Conservation (phyloP, 495 filamentous ascomycete species). For the Gamarada debralockiae region DNA sequence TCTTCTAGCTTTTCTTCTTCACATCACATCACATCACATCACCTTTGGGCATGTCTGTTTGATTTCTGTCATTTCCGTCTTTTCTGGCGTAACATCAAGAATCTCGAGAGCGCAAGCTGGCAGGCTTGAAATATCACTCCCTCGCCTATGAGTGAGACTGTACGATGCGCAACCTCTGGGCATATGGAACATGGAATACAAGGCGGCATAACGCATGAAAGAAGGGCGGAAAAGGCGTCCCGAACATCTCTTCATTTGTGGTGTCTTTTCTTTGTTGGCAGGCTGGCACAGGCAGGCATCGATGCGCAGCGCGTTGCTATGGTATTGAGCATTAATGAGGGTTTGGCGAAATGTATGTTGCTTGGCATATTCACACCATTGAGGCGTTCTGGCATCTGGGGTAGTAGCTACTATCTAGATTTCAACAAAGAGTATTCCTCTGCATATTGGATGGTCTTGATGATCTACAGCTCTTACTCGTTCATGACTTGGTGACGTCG, state of each 20-base stretch:
- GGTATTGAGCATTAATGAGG: slow-evolving; percentile 18
- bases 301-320: not conserved
- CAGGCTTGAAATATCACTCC: slow-evolving; percentile 19
- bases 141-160: slow-evolving; percentile 10
- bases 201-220: slow-evolving; percentile 18
- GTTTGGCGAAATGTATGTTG: slow-evolving; percentile 17
- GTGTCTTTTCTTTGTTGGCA: slow-evolving; percentile 11
- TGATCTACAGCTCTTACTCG: not conserved
- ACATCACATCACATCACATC: too few species aligned
- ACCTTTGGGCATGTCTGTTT: slow-evolving; percentile 15
- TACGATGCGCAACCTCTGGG: slow-evolving; percentile 15
- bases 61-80: slow-evolving; percentile 23
- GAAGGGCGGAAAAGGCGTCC: slow-evolving; percentile 25
- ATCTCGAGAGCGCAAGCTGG: slow-evolving; percentile 26
- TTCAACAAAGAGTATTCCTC: slow-evolving; percentile 13
- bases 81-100: slow-evolving; percentile 20
- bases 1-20: not conserved
- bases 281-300: too few species aligned
- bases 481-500: not conserved
- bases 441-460: not conserved
- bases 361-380: slow-evolving; percentile 21
- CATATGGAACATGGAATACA: slow-evolving; percentile 21
- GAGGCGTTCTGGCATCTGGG: slow-evolving; percentile 18
- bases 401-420: slow-evolving; percentile 19
- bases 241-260: slow-evolving; percentile 14